These are phyloP conservation scores for Plasmodium sp. DNA, from an alignment of 169 alveolate species.

Conservation along the genomic window DNA sequence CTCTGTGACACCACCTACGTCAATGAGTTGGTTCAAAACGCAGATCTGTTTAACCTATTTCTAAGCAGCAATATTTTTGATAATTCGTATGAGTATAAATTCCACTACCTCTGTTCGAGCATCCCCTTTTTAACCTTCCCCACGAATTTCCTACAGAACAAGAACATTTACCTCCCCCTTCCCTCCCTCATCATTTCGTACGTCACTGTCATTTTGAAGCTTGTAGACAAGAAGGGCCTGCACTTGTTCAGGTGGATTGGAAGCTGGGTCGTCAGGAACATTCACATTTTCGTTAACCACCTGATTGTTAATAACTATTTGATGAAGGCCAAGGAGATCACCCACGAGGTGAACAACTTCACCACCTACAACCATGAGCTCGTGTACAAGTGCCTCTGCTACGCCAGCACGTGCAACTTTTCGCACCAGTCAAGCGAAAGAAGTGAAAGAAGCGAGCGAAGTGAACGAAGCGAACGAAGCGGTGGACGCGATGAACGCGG, in stretches of 20 bases:
- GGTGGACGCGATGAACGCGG: not conserved
- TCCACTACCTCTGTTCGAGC: conserved; percentile 32
- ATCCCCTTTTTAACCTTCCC: conserved; percentile 66
- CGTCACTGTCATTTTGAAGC: conserved; percentile 44
- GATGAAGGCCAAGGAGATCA: conserved; percentile 46
- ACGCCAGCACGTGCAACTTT: conserved; percentile 55
- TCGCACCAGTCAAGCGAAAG: not conserved
- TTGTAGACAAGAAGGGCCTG: conserved; percentile 41
- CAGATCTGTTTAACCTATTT: conserved; percentile 34
- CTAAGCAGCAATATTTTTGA: conserved; percentile 56
- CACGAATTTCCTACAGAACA: conserved; percentile 41
- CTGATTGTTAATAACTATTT: conserved; percentile 45
- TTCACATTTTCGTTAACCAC: conserved; percentile 29
- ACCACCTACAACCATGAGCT: conserved; percentile 56
- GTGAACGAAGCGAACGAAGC: too few species aligned
- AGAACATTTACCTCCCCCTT: conserved; percentile 56
- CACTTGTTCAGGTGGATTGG: conserved; percentile 37
- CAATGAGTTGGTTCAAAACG: conserved; percentile 31
- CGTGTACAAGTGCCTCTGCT: conserved; percentile 49
- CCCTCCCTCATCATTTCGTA: conserved; percentile 48
- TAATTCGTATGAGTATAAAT: conserved; percentile 51
- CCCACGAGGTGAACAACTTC: conserved; percentile 53
- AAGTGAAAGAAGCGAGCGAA: too few species aligned
- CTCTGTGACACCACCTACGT: conserved; percentile 63
- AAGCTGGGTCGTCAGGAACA: conserved; percentile 24